Conservation (phyloP, 139 green algal species). For the Cymbomonas tetramitiformis region DNA sequence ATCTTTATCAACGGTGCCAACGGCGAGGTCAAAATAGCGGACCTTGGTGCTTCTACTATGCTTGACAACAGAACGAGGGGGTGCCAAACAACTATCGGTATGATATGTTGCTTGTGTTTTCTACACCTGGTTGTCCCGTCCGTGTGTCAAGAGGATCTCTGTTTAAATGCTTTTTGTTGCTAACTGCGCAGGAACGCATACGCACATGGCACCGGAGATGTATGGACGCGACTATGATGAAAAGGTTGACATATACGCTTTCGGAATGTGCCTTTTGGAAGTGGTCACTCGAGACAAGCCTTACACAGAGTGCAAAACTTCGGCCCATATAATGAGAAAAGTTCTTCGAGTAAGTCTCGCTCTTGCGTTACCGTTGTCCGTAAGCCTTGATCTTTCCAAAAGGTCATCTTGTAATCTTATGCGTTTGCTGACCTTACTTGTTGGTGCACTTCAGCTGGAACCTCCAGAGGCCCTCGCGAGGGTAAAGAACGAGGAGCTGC, state of each 20-base stretch:
- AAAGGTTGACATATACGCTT: slow-evolving; percentile 88
- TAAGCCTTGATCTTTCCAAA: too few species aligned
- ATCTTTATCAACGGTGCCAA: slow-evolving; percentile 55
- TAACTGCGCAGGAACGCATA: slow-evolving; percentile 77
- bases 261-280: slow-evolving; percentile 96
- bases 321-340: slow-evolving; percentile 96
- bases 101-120: too few species aligned
- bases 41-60: slow-evolving; percentile 86
- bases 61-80: slow-evolving; percentile 69
- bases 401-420: too few species aligned
- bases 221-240: slow-evolving; percentile 98
- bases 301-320: slow-evolving; percentile 90
- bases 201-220: slow-evolving; percentile 97
- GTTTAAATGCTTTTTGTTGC: too few species aligned
- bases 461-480: too few species aligned
- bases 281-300: slow-evolving; percentile 93
- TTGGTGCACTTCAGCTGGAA: too few species aligned
- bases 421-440: too few species aligned
- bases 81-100: too few species aligned
- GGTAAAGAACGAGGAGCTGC: too few species aligned
- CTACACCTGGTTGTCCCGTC: too few species aligned
- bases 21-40: slow-evolving; percentile 92
- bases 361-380: too few species aligned
- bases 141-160: too few species aligned
- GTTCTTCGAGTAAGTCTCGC: slow-evolving; percentile 59